Base-by-base conservation (phyloP, 2,329 filamentous ascomycete genomes). In the Leptosphaerulina australis region DNA sequence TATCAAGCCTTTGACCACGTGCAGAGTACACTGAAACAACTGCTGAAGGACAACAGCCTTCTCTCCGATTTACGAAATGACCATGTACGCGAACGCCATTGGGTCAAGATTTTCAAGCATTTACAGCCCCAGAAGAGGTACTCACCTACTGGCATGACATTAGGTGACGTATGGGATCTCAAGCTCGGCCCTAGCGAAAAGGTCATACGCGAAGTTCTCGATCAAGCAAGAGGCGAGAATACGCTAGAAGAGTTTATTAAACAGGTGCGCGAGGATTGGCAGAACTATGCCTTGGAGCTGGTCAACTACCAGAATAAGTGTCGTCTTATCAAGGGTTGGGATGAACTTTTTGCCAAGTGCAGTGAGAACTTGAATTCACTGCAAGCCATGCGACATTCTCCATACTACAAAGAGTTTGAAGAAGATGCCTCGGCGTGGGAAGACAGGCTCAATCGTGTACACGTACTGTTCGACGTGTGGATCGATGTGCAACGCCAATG, bases 1-100 rank as follows among this genome's bases (percentile, higher is more conserved):
- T 99, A 99, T 73, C 93, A 95, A 62, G 95, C 95, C n/a, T 99
- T 99, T 70, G 95, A 99, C 74, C 93, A 99, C 68, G 91, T 99
- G 29, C 95, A 99, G 71, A 91, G 85, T 57, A 89, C 95, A 22
- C 83, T 99, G 30, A 88, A 91, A 34, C 87, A 92, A 55, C 83
- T 96, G 38, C 81, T 97, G 57, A 97, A 96, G 72, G 91, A 96
- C 62, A 99, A 97, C 68, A 81, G 87, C 9, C 81, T 97, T 25
- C 81, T 99, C 3, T 84, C 86, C 4, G 94, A 99, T 58, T 81
- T 99, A 73, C 96, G 97, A 70, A 97, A 93, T 0, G 94, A 99
- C 73, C 93, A 94, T 12, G 91, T 99, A 50, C 88, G 92, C 35
- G 95, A 99, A 72, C 85, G 94, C 43, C 94, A 99, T 70, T 99